Conservation (phyloP, 2,329 filamentous ascomycete genomes). For the Sclerotinia glacialis region DNA sequence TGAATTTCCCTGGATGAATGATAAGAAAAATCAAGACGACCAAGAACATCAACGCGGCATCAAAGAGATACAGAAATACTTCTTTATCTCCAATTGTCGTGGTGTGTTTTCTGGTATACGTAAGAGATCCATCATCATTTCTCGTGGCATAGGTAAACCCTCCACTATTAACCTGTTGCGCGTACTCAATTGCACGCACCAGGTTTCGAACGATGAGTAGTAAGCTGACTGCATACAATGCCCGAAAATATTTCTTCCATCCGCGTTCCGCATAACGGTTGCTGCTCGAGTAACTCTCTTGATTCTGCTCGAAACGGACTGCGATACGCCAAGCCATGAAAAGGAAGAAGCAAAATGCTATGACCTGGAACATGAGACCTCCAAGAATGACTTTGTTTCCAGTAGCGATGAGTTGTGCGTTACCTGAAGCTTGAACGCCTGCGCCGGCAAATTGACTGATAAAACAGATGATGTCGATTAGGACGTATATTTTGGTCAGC, state of each 20-base stretch:
- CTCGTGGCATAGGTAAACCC: not conserved
- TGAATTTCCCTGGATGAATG: conserved; percentile 8
- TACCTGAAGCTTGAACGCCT: conserved; percentile 15
- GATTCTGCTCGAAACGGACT: not conserved
- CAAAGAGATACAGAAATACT: not conserved
- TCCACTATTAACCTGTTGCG: not conserved
- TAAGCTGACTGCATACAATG: not conserved
- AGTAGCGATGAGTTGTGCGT: not conserved
- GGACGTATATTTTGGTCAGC: conserved; percentile 52
- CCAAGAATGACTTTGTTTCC: not conserved
- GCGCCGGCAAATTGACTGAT: conserved; percentile 45
- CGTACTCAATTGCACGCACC: conserved; percentile 6
- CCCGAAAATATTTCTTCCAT: conserved; percentile 7
- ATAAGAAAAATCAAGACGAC: not conserved
- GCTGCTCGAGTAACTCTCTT: not conserved
- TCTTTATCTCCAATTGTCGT: not conserved
- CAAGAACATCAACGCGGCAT: conserved; percentile 8
- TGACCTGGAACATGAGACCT: not conserved
- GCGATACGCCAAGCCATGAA: not conserved
- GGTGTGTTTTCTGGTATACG: not conserved
- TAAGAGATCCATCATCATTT: not conserved
- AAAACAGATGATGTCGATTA: conserved; percentile 49
- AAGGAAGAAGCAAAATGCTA: not conserved
- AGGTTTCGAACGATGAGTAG: not conserved
- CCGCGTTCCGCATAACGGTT: not conserved